phyloP scores from a whole-genome alignment of 2,329 filamentous ascomycete genomes.

The Cadophora gregata region DNA sequence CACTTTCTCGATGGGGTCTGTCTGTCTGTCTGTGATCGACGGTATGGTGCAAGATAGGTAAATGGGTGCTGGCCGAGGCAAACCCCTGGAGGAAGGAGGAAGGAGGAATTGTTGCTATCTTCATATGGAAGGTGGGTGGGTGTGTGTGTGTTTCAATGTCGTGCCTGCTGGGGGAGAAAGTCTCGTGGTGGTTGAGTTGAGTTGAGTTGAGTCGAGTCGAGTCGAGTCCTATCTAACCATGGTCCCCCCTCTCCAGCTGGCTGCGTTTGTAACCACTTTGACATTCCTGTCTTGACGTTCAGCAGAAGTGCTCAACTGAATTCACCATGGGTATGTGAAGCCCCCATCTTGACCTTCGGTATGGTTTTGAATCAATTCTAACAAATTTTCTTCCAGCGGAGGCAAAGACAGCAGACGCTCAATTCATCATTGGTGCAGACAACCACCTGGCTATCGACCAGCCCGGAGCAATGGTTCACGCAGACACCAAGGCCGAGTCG shows the following conservation, averaged over 20 bases:
- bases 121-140: slow-evolving; percentile 17
- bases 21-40: neutral
- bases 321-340: slow-evolving; percentile 13
- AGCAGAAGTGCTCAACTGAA: slow-evolving; percentile 9
- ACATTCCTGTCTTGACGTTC: neutral
- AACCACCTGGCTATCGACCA: slow-evolving; percentile 19
- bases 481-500: slow-evolving; percentile 11
- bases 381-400: slow-evolving; percentile 27
- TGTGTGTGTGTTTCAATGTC: slow-evolving; percentile 9
- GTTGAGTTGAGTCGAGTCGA: too few relatives aligned
- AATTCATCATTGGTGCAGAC: slow-evolving; percentile 22
- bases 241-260: neutral
- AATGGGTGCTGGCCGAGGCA: neutral
- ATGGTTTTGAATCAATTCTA: neutral
- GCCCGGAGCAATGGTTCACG: slow-evolving; percentile 24
- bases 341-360: neutral
- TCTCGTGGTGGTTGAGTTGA: too few relatives aligned
- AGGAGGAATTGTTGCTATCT: slow-evolving; percentile 1
- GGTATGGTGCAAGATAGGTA: neutral
- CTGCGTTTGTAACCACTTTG: neutral
- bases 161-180: neutral
- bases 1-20: neutral
- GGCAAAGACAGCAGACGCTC: slow-evolving; percentile 26
- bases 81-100: too few relatives aligned
- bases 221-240: slow-evolving; percentile 8